phyloP scores from a whole-genome alignment of 805 yeast species.

The Crinitomyces ghanaensis region DNA sequence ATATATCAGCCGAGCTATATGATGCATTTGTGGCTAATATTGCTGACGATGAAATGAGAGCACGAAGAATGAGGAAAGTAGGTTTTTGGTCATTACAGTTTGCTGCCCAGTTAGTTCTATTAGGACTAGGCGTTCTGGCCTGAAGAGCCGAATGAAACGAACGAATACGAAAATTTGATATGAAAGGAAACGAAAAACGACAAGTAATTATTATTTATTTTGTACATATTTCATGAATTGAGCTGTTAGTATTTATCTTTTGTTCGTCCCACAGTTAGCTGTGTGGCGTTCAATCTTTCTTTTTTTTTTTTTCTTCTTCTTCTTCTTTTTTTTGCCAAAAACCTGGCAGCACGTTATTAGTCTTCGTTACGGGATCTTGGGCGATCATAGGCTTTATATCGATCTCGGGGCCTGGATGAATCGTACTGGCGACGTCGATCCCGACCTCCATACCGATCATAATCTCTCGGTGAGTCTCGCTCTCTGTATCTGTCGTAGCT shows the following conservation, averaged over 20 bases:
- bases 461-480: conserved; percentile 1
- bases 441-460: conserved; percentile 1
- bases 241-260: not conserved
- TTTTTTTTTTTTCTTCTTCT: no score
- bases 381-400: no score
- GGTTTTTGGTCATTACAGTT: conserved; percentile 90
- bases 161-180: no score
- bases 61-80: conserved; percentile 63
- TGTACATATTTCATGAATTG: conserved; percentile 1
- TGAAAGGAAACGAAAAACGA: no score
- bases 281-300: no score
- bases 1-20: conserved; percentile 77
- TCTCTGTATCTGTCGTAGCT: conserved; percentile 2
- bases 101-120: conserved; percentile 64
- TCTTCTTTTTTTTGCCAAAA: not conserved
- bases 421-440: conserved; percentile 1
- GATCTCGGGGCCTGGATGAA: not conserved
- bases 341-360: not conserved
- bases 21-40: conserved; percentile 84
- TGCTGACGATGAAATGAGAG: conserved; percentile 70
- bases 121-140: conserved; percentile 71
- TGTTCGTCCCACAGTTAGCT: no score
- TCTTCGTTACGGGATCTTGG: conserved; percentile 1
- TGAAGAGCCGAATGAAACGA: no score
- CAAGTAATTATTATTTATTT: not conserved